Percentiles rank a stretch among this genome's conserved stretches.
phyloP scores from a whole-genome alignment of 2,329 filamentous ascomycete species.

The Exophiala sideris region DNA sequence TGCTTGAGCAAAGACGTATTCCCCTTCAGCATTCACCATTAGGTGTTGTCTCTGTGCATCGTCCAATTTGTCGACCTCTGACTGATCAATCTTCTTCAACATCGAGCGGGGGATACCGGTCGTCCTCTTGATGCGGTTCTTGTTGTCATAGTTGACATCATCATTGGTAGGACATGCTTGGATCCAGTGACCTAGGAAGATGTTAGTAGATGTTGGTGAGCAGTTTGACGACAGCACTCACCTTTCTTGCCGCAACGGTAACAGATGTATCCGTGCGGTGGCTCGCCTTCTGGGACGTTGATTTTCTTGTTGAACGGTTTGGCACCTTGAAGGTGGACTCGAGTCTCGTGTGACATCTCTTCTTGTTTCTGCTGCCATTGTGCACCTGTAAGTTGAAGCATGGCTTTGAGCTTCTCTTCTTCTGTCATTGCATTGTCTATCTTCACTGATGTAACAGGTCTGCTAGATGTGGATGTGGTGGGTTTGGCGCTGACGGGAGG shows the following conservation, averaged over 20 bases:
- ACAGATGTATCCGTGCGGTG: slow-evolving; percentile 90
- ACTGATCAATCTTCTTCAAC: slow-evolving; percentile 91
- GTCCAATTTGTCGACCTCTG: slow-evolving; percentile 56
- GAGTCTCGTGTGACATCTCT: slow-evolving; percentile 68
- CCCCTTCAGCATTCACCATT: slow-evolving; percentile 96
- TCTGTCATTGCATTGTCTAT: slow-evolving; percentile 82
- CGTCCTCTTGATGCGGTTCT: slow-evolving; percentile 88
- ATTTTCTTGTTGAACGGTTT: slow-evolving; percentile 34
- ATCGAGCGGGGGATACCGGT: slow-evolving; percentile 96
- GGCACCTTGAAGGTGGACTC: slow-evolving; percentile 41
- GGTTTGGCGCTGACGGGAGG: slow-evolving; percentile 80
- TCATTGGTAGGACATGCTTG: slow-evolving; percentile 98
- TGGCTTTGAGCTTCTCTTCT: slow-evolving; percentile 87
- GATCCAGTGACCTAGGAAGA: slow-evolving; percentile 78
- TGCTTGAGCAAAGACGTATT: slow-evolving; percentile 93
- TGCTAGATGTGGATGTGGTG: slow-evolving; percentile 48
- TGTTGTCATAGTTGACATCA: slow-evolving; percentile 91
- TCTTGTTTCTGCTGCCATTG: slow-evolving; percentile 93
- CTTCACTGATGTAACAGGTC: slow-evolving; percentile 38
- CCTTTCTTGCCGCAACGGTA: slow-evolving; percentile 94
- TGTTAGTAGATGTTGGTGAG: slow-evolving; percentile 30
- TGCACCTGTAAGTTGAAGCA: slow-evolving; percentile 84
- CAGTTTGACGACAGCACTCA: slow-evolving; percentile 28
- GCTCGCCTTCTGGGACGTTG: slow-evolving; percentile 88
- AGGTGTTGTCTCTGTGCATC: slow-evolving; percentile 80